Base-by-base conservation (phyloP, 495 filamentous ascomycete species). In the Penicillium silybi region DNA sequence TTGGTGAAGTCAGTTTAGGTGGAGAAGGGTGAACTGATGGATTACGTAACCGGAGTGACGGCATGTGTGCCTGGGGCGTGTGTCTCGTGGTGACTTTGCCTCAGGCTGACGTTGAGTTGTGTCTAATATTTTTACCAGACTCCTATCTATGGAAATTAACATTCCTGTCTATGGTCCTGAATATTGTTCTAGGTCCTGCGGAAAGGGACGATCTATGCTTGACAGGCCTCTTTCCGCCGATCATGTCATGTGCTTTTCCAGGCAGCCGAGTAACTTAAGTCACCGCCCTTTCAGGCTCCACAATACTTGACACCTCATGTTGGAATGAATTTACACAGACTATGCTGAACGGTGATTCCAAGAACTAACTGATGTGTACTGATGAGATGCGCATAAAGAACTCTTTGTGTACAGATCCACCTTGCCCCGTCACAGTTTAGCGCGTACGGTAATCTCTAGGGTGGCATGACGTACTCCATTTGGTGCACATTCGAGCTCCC, bases 21-120 rank as follows among this genome's bases (percentile, higher is more conserved):
- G 58, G 55, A 62, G 55, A 62, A 55, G 54, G 50, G 40, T 47
- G 49, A 50, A 53, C 49, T 56, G 53, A 54, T 46, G 43, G 54
- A 64, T 64, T 61, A 64, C 26, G 43, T 58, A 62, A 61, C 42
- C 6, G 13, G 18, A 44, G 51, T 59, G 61, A 58, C 50, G 55
- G 55, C 54, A 59, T 61, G 23, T 8, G 37, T 35, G 48, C 52
- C 46, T 54, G 23, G 58, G 57, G 53, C 57, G 45, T n/a, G n/a
- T 6, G 6, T n/a, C n/a, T n/a, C n/a, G n/a, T n/a, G n/a, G n/a
- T n/a, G n/a, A n/a, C 18, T 16, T 11, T 32, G 9, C 37, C 6
- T 19, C 16, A 32, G 29, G 8, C 29, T 32, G 29, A 13, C 29
- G 11, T 15, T 15, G 26, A 32, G 22, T 23, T 23, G 22, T 23